Percentiles rank a stretch among this genome's conserved stretches.
These are phyloP conservation scores for Naegleria lovaniensis DNA, from an alignment of 208 protist species.

Conservation along the genomic window DNA sequence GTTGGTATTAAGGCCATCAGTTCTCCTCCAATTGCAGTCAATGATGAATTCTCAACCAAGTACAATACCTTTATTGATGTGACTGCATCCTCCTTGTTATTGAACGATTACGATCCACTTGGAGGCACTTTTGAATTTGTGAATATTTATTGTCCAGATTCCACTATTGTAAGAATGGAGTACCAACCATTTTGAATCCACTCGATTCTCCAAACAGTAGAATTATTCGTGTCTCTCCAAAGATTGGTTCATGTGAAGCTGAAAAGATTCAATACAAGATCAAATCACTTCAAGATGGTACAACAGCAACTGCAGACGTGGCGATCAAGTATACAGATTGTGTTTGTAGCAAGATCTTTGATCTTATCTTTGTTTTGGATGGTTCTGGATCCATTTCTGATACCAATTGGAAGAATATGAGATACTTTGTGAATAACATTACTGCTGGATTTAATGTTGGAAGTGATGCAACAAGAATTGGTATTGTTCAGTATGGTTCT, in stretches of 20 bases:
- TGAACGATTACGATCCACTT: background rate
- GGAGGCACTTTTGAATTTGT: background rate
- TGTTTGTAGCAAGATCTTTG: background rate
- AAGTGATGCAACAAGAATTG: background rate
- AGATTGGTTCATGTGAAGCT: background rate
- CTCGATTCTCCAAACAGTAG: background rate
- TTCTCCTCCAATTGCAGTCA: background rate
- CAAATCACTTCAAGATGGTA: background rate
- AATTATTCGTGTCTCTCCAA: too few relatives aligned
- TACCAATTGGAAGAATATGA: background rate
- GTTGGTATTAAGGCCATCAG: background rate
- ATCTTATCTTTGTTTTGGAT: constrained; percentile 4
- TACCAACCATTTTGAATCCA: background rate
- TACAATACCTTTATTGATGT: background rate
- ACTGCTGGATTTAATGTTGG: background rate
- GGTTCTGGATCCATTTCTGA: background rate
- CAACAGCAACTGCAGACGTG: background rate
- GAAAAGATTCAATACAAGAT: background rate
- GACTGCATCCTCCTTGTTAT: background rate
- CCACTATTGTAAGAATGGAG: background rate
- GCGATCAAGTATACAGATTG: background rate
- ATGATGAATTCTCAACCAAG: background rate
- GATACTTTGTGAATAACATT: background rate
- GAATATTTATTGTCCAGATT: background rate
- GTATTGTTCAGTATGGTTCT: background rate